Percentiles rank a stretch among this genome's conserved stretches.
phyloP scores from a whole-genome alignment of 202 grass and related monocot genomes.

The Schoenoplectus tabernaemontani region DNA sequence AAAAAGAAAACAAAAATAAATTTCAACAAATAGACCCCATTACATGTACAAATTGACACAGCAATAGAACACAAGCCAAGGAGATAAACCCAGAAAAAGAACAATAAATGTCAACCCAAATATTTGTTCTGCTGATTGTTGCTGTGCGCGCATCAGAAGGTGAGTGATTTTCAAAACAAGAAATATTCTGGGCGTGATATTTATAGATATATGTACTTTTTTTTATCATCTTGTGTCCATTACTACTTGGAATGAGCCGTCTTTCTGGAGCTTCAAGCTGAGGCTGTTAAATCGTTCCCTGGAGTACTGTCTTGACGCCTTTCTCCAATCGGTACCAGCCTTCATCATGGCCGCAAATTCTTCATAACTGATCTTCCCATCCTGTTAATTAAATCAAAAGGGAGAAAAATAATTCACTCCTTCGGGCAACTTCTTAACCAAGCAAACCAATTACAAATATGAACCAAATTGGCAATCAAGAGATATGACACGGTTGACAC shows the following conservation, averaged over 20 bases:
- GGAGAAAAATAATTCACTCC: background rate
- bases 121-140: background rate
- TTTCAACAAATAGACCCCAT: slow-evolving; percentile 20
- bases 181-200: background rate
- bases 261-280: slow-evolving; percentile 83
- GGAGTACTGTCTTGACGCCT: slow-evolving; percentile 83
- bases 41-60: slow-evolving; percentile 16
- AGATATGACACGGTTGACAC: background rate
- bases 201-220: background rate
- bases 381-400: slow-evolving; percentile 33
- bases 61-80: slow-evolving; percentile 8
- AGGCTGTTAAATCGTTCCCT: slow-evolving; percentile 77
- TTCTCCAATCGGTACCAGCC: slow-evolving; percentile 90
- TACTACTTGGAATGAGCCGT: slow-evolving; percentile 61
- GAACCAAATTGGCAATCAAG: background rate
- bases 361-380: slow-evolving; percentile 89
- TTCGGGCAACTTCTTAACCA: background rate
- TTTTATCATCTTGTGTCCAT: slow-evolving; percentile 19
- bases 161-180: background rate
- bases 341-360: slow-evolving; percentile 94
- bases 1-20: background rate
- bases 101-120: slow-evolving; percentile 15
- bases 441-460: background rate
- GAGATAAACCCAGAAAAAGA: background rate
- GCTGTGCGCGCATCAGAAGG: background rate